These are phyloP conservation scores for Dendrobium nobile DNA, from an alignment of 106 monocot species.

Conservation along the genomic window DNA sequence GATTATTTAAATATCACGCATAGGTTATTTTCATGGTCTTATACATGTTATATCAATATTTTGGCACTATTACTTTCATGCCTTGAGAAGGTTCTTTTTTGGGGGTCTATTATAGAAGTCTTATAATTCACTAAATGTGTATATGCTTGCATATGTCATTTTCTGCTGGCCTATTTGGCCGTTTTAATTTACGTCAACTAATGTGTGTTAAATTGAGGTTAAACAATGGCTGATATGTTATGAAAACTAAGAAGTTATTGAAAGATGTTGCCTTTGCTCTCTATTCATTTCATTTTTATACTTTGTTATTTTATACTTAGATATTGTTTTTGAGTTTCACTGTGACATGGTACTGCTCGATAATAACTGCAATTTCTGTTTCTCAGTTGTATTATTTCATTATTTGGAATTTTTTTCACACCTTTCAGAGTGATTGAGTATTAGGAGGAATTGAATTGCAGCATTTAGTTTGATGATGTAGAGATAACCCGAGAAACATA, in stretches of 20 bases:
- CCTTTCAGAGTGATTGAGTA: background rate
- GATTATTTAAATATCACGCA: background rate
- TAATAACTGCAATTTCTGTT: background rate
- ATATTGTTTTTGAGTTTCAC: background rate
- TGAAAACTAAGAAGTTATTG: background rate
- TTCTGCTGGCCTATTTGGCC: background rate
- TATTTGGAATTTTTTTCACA: background rate
- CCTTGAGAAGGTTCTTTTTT: background rate
- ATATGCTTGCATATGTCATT: background rate
- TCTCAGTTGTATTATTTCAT: background rate
- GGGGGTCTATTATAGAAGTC: background rate
- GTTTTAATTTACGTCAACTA: background rate
- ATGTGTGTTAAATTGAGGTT: background rate
- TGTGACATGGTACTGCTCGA: background rate
- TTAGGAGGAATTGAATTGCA: background rate
- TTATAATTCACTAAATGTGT: background rate
- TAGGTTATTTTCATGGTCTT: background rate
- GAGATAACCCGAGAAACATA: background rate
- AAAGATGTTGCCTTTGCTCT: background rate
- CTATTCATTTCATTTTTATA: background rate
- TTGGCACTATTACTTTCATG: background rate
- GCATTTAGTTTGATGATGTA: background rate
- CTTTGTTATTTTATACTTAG: background rate
- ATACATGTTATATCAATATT: background rate
- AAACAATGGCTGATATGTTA: background rate